Evolutionary conservation across 2,329 filamentous ascomycete species (phyloP), one percentile per base, ranked within the genome.

Genomic region (Trichoderma sp.): DNA sequence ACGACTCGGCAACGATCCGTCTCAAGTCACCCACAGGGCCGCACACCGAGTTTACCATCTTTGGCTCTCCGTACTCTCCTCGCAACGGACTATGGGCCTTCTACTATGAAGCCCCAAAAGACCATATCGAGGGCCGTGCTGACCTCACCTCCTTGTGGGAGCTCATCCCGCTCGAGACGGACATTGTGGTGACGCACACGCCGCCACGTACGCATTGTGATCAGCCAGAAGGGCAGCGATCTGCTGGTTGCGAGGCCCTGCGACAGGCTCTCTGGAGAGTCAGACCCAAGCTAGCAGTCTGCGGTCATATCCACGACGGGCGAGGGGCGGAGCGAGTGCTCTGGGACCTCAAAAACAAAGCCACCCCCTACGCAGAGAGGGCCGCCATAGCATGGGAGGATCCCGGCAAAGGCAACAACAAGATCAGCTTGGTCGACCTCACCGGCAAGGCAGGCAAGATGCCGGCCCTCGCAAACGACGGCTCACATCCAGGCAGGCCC

Each of bases 161-260:
- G 17, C 80, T 80, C 9, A 89, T 94, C 26, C 90, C 91, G 0
- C 78, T 85, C 0, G 84, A 88, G 64, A 84, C 86, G 0, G 91
- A 94, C 76, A 84, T 94, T 53, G 83, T 94, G 1, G 83, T 94
- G 32, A 93, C 91, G 2, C 92, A 94, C 77, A 91, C 90, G 0
- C 92, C 92, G 13, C 86, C 91, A 0, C 84, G 82, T 72, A 85
- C 82, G 1, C 88, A 92, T 76, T 84, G 87, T 73, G 91, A 94
- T 74, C 82, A 84, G 74, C 77, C 78, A 5, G 78, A 77, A 13
- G 78, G 78, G 28, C 77, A 81, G 12, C 79, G 79, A 43, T 79
- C 82, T 3, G 80, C 81, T 28, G 92, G 92, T 2, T 94, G 92
- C 76, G 85, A 88, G 74, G 84, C 82, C 15, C 83, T 94, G 15